phyloP scores from a whole-genome alignment of 75 land plant species.

The Gnetum montanum region DNA sequence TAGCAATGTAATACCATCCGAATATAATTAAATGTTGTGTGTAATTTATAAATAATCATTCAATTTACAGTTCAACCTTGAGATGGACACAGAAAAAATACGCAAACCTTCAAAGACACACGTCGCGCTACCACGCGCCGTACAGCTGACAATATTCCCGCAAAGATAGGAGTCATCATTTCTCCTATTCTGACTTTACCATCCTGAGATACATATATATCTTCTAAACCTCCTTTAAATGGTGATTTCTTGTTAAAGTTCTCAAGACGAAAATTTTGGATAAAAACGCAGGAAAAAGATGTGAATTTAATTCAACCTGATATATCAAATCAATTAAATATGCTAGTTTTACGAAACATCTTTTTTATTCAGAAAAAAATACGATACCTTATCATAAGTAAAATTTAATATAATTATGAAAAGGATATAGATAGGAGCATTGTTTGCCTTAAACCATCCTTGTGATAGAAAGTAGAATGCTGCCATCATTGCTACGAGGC shows the following conservation, averaged over 20 bases:
- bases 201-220: conserved; percentile 17
- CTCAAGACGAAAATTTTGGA: conserved; percentile 6
- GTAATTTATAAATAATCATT: background rate
- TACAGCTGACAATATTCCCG: conserved; percentile 81
- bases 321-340: too few relatives aligned
- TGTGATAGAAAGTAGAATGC: conserved; percentile 77
- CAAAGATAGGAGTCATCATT: conserved; percentile 59
- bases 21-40: background rate
- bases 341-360: too few relatives aligned
- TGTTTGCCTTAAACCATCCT: conserved; percentile 84
- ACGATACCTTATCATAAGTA: too few relatives aligned
- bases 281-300: background rate
- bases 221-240: conserved; percentile 35
- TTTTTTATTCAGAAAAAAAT: too few relatives aligned
- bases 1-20: too few relatives aligned
- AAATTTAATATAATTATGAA: too few relatives aligned
- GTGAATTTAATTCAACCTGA: too few relatives aligned
- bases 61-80: too few relatives aligned
- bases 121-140: conserved; percentile 91
- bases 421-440: conserved; percentile 93
- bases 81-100: background rate
- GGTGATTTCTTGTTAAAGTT: conserved; percentile 45
- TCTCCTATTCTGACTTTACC: conserved; percentile 37
- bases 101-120: conserved; percentile 78
- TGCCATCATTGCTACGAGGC: conserved; percentile 79